Conservation (phyloP, 768 basidiomycete species). For the Xanthoconium stramineum region DNA sequence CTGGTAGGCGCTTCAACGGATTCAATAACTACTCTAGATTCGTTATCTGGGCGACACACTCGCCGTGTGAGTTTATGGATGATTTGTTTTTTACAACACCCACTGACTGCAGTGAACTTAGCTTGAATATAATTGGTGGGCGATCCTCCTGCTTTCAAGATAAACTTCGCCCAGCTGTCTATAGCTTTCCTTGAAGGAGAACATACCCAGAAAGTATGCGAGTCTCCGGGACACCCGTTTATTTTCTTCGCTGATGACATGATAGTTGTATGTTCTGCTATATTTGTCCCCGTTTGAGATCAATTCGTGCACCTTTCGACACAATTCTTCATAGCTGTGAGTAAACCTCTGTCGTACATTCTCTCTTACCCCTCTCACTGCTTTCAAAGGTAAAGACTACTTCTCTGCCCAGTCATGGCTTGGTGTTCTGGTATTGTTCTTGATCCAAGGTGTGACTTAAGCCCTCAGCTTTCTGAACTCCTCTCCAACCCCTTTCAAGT, state of each 20-base stretch:
- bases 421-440: conserved; percentile 2
- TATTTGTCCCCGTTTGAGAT: not conserved
- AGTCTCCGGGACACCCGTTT: not conserved
- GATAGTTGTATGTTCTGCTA: conserved; percentile 15
- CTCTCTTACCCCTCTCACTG: not conserved
- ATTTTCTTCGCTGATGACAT: not conserved
- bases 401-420: conserved; percentile 14
- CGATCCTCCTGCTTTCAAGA: not conserved
- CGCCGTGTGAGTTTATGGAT: conserved; percentile 11
- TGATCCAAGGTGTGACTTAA: conserved; percentile 13
- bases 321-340: conserved; percentile 10
- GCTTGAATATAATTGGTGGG: conserved; percentile 15
- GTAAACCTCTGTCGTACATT: not conserved
- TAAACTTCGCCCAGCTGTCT: not conserved
- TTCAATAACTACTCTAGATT: conserved; percentile 6
- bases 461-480: not conserved
- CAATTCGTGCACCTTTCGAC: not conserved
- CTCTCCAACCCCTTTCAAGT: conserved; percentile 3
- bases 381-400: conserved; percentile 10
- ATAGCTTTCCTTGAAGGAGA: not conserved
- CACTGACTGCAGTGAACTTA: not conserved
- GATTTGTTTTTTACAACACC: not conserved
- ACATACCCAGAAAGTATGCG: conserved; percentile 7
- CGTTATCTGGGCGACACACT: conserved; percentile 23
- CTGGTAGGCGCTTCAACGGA: too few species aligned